phyloP scores from a whole-genome alignment of 495 filamentous ascomycete genomes.

The Penicillium longicatenatum region DNA sequence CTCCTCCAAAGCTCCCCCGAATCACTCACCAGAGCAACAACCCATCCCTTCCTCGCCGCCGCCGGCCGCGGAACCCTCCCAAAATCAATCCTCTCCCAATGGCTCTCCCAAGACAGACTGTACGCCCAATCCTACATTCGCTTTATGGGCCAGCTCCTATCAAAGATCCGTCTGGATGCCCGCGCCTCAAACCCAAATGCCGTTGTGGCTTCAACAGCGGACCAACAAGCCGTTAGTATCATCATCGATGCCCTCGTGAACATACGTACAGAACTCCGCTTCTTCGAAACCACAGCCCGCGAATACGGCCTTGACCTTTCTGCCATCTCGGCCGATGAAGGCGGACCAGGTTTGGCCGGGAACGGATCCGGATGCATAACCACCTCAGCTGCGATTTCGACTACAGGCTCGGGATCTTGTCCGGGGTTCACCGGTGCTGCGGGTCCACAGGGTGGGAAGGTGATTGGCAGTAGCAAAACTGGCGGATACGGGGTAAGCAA shows the following conservation, averaged over 20 bases:
- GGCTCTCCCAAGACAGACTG: slow-evolving; percentile 75
- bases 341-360: slow-evolving; percentile 7
- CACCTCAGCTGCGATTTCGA: slow-evolving; percentile 23
- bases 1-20: slow-evolving; percentile 30
- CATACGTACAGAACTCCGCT: slow-evolving; percentile 64
- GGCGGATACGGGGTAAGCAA: neutral
- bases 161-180: slow-evolving; percentile 60
- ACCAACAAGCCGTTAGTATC: slow-evolving; percentile 56
- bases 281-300: slow-evolving; percentile 66
- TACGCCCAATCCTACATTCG: slow-evolving; percentile 74
- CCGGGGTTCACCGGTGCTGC: slow-evolving; percentile 21
- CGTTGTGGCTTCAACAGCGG: slow-evolving; percentile 21
- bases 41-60: slow-evolving; percentile 66
- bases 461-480: neutral
- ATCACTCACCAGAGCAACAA: slow-evolving; percentile 58
- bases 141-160: slow-evolving; percentile 66
- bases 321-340: slow-evolving; percentile 35
- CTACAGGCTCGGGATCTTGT: slow-evolving; percentile 21
- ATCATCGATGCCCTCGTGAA: slow-evolving; percentile 66
- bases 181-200: slow-evolving; percentile 27
- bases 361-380: slow-evolving; percentile 16
- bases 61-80: slow-evolving; percentile 65
- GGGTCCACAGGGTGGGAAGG: neutral
- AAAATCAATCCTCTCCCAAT: slow-evolving; percentile 58
- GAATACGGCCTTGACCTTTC: slow-evolving; percentile 61